Percentiles rank a stretch among this genome's conserved stretches.
Evolutionary conservation across 148 eudicot species (phyloP).

Genomic region (Fallopia convolvulus): DNA sequence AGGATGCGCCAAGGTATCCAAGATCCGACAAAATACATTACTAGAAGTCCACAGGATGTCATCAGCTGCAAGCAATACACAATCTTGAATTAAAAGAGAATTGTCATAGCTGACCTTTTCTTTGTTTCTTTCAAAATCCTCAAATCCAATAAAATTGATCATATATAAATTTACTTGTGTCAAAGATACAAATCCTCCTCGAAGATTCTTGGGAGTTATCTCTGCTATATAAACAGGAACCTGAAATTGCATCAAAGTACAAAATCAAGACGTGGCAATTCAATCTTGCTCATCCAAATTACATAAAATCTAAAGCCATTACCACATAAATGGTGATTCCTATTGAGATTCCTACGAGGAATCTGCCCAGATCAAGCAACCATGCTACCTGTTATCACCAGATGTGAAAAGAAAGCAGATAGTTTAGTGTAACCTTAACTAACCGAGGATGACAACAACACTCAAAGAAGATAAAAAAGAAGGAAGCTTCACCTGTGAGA

Average conservation of each 20-base stretch:
- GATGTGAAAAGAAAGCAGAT: background rate
- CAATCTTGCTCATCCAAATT: background rate
- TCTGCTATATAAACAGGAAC: slow-evolving; percentile 25
- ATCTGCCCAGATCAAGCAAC: slow-evolving; percentile 9
- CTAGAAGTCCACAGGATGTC: background rate
- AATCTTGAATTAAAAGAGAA: background rate
- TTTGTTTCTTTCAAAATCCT: too few relatives aligned
- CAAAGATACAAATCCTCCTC: slow-evolving; percentile 13
- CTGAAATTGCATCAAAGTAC: background rate
- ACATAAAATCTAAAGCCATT: background rate
- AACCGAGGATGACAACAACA: background rate
- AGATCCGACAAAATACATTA: background rate
- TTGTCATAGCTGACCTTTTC: too few relatives aligned
- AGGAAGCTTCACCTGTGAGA: slow-evolving; percentile 16
- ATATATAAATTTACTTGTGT: background rate
- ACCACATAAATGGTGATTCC: background rate
- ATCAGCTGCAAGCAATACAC: background rate
- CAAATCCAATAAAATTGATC: background rate
- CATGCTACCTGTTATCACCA: background rate
- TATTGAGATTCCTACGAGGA: background rate
- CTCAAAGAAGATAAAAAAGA: background rate
- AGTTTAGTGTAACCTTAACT: background rate
- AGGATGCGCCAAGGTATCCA: background rate
- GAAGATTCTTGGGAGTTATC: slow-evolving; percentile 22
- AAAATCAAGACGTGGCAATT: background rate